Percentiles rank a stretch among this genome's conserved stretches.
Conservation (phyloP, 2,329 filamentous ascomycete genomes). For the Aspergillus sp. region DNA sequence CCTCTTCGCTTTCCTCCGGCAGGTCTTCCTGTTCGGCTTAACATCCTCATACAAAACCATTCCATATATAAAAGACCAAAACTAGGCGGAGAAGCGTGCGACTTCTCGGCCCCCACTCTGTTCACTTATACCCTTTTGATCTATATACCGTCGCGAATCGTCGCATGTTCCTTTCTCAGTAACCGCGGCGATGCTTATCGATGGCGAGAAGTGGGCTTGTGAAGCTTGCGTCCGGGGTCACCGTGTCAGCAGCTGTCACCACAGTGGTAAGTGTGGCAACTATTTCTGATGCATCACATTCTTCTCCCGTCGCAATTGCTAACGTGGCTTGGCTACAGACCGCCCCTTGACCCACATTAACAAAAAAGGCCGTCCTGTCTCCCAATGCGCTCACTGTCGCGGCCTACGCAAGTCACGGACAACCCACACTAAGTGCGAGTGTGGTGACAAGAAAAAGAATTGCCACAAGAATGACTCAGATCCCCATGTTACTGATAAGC, state of each 20-base stretch:
- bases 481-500: constrained; percentile 35
- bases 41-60: constrained; percentile 14
- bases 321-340: constrained; percentile 56
- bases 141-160: constrained; percentile 33
- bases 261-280: constrained; percentile 70
- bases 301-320: constrained; percentile 3
- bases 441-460: constrained; percentile 83
- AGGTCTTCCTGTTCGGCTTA: constrained; percentile 26
- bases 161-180: constrained; percentile 44
- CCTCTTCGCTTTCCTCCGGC: constrained; percentile 26
- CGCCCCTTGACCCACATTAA: constrained; percentile 91
- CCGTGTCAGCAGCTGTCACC: constrained; percentile 97
- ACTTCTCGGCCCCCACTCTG: constrained; percentile 13
- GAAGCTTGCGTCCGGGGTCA: constrained; percentile 97
- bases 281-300: no score
- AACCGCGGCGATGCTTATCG: constrained; percentile 68
- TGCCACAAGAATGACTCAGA: constrained; percentile 43
- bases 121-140: constrained; percentile 17
- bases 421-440: constrained; percentile 94
- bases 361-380: constrained; percentile 95
- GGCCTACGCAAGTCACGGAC: constrained; percentile 93
- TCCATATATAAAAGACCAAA: constrained; percentile 10
- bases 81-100: constrained; percentile 14
- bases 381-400: constrained; percentile 96
- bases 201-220: constrained; percentile 97